Evolutionary conservation across 192 early-diverging fungal genomes (phyloP), one percentile per base, ranked within the genome.

Genomic region (Borealophlyctis nickersoniae): DNA sequence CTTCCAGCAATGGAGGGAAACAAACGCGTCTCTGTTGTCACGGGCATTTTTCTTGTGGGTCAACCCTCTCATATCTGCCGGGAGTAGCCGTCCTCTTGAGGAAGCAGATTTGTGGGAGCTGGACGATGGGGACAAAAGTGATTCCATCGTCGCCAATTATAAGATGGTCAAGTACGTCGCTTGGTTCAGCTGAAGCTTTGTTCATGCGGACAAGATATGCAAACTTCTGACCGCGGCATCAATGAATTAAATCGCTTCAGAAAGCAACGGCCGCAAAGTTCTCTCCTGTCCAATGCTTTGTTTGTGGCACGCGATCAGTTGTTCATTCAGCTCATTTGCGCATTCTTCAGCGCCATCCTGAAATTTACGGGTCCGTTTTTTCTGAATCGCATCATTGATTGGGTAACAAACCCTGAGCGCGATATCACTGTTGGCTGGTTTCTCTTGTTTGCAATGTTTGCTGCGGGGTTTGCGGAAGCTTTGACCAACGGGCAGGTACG

Each of bases 31-130:
- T 0, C 24, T 71, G 22, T 70, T 84, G 65, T 56, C 63, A 4
- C 58, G 67, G 13, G 28, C 78, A 28, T 70, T 73, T 23, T 84
- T 81, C 60, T 52, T 65, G 16, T 84, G 82, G 82, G 49, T 79
- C 36, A 66, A 63, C 60, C 64, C 71, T 1, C 45, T 84, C 19
- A 74, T 84, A 59, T 35, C 60, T 2, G 49, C 71, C 29, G 82
- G 82, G 5, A 60, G 52, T 39, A 13, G 24, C 2, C 2, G 59
- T 2, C 58, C 67, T 1, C 63, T 82, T 28, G 67, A 60, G 1
- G 31, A 70, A 7, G 66, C 58, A 7, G 80, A 84, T 58, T 27
- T 84, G 22, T 80, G 71, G 59, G 71, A 63, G 1, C 65, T 84
- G 31, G 9, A 35, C 5, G 65, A 66, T 4, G 24, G 23, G 22